Evolutionary conservation across 495 filamentous ascomycete species (phyloP).

Genomic region (Hypoxylon rickii): DNA sequence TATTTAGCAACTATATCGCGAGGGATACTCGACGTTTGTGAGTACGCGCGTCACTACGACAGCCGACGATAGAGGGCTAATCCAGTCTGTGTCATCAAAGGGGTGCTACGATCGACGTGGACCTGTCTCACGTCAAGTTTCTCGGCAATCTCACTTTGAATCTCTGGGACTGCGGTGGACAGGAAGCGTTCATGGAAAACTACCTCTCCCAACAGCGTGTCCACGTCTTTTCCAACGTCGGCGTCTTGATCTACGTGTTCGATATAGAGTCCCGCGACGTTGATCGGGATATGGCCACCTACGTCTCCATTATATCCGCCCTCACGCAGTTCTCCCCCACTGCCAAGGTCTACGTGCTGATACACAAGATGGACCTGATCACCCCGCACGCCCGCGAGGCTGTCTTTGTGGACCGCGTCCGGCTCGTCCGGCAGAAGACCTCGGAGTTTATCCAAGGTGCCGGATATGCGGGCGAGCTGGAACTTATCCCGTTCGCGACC

Average conservation of each 20-base stretch:
- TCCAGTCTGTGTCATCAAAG: conserved; percentile 26
- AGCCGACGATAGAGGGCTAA: background rate
- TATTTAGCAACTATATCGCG: conserved; percentile 97
- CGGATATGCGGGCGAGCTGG: conserved; percentile 46
- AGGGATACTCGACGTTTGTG: conserved; percentile 87
- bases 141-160: conserved; percentile 96
- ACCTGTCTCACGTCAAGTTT: conserved; percentile 97
- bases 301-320: conserved; percentile 82
- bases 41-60: conserved; percentile 20
- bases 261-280: conserved; percentile 96
- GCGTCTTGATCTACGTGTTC: conserved; percentile 98
- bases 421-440: conserved; percentile 74
- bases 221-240: conserved; percentile 95
- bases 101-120: conserved; percentile 97
- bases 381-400: conserved; percentile 73
- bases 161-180: conserved; percentile 98
- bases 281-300: conserved; percentile 86
- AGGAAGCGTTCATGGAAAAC: conserved; percentile 98
- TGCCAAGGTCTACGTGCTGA: conserved; percentile 86
- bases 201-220: conserved; percentile 91
- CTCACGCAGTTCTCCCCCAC: conserved; percentile 80
- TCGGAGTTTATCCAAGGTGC: conserved; percentile 63
- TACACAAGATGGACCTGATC: conserved; percentile 99
- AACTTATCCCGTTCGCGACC: conserved; percentile 79
- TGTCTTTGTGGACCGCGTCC: conserved; percentile 78